These are phyloP conservation scores for Cylindrodendrum hubeiense DNA, from an alignment of 2,329 filamentous ascomycete species.

Conservation along the genomic window DNA sequence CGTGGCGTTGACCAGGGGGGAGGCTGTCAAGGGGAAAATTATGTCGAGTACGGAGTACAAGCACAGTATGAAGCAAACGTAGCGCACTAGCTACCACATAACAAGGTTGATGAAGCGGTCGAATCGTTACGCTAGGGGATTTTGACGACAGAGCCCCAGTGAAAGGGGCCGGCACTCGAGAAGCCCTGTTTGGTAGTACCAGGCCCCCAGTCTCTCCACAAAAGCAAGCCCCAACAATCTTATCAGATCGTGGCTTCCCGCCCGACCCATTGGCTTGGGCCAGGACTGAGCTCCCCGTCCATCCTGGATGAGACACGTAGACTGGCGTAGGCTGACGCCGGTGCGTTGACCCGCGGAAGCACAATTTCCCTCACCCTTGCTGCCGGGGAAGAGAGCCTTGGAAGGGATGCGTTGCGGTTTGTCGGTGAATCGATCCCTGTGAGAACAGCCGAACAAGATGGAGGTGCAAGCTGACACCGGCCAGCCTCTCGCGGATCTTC, in stretches of 20 bases:
- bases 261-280: constrained; percentile 32
- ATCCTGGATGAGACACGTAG: constrained; percentile 12
- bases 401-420: constrained; percentile 10
- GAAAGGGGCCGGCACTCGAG: constrained; percentile 29
- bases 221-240: constrained; percentile 39
- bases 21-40: not conserved
- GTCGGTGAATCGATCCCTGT: constrained; percentile 38
- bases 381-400: constrained; percentile 12
- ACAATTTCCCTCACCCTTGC: constrained; percentile 30
- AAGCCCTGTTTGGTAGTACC: constrained; percentile 5
- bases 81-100: constrained; percentile 2
- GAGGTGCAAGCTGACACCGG: constrained; percentile 27
- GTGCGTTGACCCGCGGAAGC: not conserved
- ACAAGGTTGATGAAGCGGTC: constrained; percentile 14
- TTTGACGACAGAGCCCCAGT: constrained; percentile 24
- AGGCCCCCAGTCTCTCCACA: constrained; percentile 33
- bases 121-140: constrained; percentile 30
- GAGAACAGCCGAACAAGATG: constrained; percentile 18
- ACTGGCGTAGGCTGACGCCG: not conserved
- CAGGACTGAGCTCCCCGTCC: constrained; percentile 27
- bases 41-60: not conserved
- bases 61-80: not conserved
- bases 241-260: constrained; percentile 44
- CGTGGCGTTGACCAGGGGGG: constrained; percentile 10
- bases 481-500: constrained; percentile 19